Evolutionary conservation across 352 stramenopile genomes (phyloP), one percentile per base, ranked within the genome.

Genomic region (Elongisporangium undulatum): DNA sequence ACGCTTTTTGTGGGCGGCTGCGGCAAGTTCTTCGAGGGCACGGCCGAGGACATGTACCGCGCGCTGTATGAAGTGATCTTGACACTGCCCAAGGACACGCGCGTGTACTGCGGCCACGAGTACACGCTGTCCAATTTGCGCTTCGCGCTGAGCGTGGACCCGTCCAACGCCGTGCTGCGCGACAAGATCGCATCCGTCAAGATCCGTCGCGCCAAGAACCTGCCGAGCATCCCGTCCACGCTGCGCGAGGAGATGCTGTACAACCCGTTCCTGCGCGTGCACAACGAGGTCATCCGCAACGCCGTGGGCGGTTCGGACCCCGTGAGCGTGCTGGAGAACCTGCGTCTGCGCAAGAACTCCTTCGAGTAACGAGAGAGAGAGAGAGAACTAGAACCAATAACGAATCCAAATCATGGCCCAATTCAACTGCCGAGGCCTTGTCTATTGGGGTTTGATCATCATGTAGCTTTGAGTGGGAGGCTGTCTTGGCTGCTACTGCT

Each of bases 121-220:
- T 98, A 99, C 64, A 98, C 94, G 1, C 77, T 94, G 77, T 81
- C 81, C 49, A 99, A 99, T 74, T 74, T 96, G 20, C 87, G 85
- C 24, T 99, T 98, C 59, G 96, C 96, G 4, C 66, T 98, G 49
- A 97, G 80, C 59, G 85, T 98, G 9, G 94, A 98, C 64, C 94
- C 94, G 21, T 90, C 87, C 15, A 98, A 98, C 77, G 72, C 72
- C 2, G 80, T 79, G 20, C 66, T 97, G 63, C 77, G 72, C 10
- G 82, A 96, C 53, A 97, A 97, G 70, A 88, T 96, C 51, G 82
- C 87, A 29, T 64, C 82, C 16, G 83, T 94, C 56, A 87, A 82
- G 62, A 85, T 92, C 54, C 75, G 78, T 10, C 75, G 86, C 26
- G 71, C 80, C 7, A 95, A 95, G 72, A 83, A 91, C 20, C 60